These are phyloP conservation scores for Geotrichum bryndzae DNA, from an alignment of 1,139 yeast species.

Conservation along the genomic window DNA sequence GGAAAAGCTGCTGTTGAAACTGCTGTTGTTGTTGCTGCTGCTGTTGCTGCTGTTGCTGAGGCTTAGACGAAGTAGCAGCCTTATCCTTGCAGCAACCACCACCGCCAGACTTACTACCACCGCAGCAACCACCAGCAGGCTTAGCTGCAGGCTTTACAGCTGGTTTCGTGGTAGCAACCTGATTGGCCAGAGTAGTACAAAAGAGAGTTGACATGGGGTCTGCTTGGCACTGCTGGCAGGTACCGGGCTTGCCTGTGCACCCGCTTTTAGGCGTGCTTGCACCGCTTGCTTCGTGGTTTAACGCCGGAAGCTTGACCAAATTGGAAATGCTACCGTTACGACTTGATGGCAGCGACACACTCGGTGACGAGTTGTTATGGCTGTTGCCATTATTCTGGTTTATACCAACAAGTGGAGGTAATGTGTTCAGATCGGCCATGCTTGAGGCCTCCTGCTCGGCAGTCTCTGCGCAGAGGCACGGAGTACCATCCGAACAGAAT, in stretches of 20 bases:
- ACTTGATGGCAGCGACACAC: not conserved
- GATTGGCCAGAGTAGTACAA: slow-evolving; percentile 74
- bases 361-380: not conserved
- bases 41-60: not conserved
- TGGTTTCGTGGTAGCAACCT: slow-evolving; percentile 17
- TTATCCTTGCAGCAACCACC: slow-evolving; percentile 20
- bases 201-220: slow-evolving; percentile 88
- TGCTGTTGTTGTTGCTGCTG: not conserved
- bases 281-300: slow-evolving; percentile 63
- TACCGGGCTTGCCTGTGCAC: slow-evolving; percentile 88
- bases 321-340: not conserved
- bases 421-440: slow-evolving; percentile 16
- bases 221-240: slow-evolving; percentile 73
- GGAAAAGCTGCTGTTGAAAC: slow-evolving; percentile 9
- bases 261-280: slow-evolving; percentile 33
- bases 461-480: slow-evolving; percentile 79
- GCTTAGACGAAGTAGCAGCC: slow-evolving; percentile 2
- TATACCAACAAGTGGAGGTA: slow-evolving; percentile 9
- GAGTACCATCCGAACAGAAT: slow-evolving; percentile 85
- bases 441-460: slow-evolving; percentile 19
- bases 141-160: slow-evolving; percentile 1
- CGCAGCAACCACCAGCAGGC: slow-evolving; percentile 19
- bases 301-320: slow-evolving; percentile 44
- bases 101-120: slow-evolving; percentile 18
- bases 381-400: not conserved